Conservation (phyloP, 2,329 filamentous ascomycete species). For the Dactylella cylindrospora region DNA sequence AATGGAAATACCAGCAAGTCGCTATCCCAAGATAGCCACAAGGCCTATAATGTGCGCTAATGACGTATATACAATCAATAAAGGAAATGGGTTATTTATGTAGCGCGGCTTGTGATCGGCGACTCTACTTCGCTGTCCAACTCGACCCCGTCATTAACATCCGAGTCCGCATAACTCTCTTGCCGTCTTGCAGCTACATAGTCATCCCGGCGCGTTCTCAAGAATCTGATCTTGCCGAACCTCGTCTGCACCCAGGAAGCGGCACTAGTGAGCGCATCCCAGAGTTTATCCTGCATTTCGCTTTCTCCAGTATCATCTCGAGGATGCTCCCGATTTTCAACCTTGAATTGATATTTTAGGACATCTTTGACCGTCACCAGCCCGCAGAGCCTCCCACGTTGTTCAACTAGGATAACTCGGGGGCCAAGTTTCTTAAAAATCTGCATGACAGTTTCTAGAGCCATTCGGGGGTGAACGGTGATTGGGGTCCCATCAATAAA, state of each 20-base stretch:
- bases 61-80: background rate
- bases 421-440: slow-evolving; percentile 97
- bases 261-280: slow-evolving; percentile 60
- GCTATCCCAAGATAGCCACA: background rate
- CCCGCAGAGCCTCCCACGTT: slow-evolving; percentile 78
- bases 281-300: slow-evolving; percentile 66
- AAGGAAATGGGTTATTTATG: background rate
- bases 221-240: slow-evolving; percentile 51
- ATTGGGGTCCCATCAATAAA: slow-evolving; percentile 89
- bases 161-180: slow-evolving; percentile 10
- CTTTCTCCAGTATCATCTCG: slow-evolving; percentile 59
- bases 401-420: slow-evolving; percentile 86
- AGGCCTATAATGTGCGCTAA: background rate
- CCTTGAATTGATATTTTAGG: slow-evolving; percentile 95
- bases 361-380: slow-evolving; percentile 97
- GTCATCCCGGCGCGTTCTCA: too few relatives aligned
- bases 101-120: background rate
- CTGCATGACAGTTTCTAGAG: slow-evolving; percentile 96
- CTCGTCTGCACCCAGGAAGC: slow-evolving; percentile 64
- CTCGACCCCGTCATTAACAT: slow-evolving; percentile 11
- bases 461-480: slow-evolving; percentile 83
- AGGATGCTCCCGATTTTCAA: slow-evolving; percentile 78
- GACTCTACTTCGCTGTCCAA: slow-evolving; percentile 10
- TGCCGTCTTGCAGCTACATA: too few relatives aligned
- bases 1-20: background rate